Evolutionary conservation across 2,329 filamentous ascomycete species (phyloP).

Genomic region (Ophiocordyceps camponoti-floridani): DNA sequence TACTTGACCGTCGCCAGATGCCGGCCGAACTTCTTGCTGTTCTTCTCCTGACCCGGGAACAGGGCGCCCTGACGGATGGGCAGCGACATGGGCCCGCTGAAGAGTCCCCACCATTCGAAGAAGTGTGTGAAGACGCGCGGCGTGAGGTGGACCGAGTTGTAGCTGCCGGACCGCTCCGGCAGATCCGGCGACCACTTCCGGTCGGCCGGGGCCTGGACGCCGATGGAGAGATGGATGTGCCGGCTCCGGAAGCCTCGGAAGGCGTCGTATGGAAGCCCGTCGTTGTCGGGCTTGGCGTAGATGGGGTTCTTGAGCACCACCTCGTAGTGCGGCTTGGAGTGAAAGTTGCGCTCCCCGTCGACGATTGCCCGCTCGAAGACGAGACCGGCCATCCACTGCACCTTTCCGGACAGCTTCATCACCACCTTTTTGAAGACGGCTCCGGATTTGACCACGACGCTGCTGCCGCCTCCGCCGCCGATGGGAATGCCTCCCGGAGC

Average conservation of each 20-base stretch:
- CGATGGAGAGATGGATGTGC: constrained; percentile 89
- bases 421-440: constrained; percentile 95
- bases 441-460: constrained; percentile 49
- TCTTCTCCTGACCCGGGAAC: constrained; percentile 87
- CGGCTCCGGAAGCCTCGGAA: constrained; percentile 92
- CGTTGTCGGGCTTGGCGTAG: constrained; percentile 42
- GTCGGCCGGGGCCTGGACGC: constrained; percentile 71
- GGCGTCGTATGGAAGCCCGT: constrained; percentile 65
- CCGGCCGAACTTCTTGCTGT: constrained; percentile 94
- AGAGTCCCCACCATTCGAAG: constrained; percentile 94
- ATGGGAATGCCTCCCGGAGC: no score
- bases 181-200: constrained; percentile 71
- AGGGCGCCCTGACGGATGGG: constrained; percentile 83
- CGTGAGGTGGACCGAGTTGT: constrained; percentile 89
- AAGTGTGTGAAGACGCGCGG: constrained; percentile 97
- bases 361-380: constrained; percentile 78
- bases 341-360: constrained; percentile 57
- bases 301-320: constrained; percentile 70
- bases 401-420: constrained; percentile 95
- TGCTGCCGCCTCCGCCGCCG: constrained; percentile 23
- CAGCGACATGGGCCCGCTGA: constrained; percentile 84
- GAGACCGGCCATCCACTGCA: constrained; percentile 79
- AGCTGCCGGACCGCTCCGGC: constrained; percentile 64
- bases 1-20: constrained; percentile 99
- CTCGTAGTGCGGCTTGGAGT: constrained; percentile 85